Percentiles rank a stretch among this genome's conserved stretches.
phyloP scores from a whole-genome alignment of 2,329 filamentous ascomycete species.

The Nemania bipapillata region DNA sequence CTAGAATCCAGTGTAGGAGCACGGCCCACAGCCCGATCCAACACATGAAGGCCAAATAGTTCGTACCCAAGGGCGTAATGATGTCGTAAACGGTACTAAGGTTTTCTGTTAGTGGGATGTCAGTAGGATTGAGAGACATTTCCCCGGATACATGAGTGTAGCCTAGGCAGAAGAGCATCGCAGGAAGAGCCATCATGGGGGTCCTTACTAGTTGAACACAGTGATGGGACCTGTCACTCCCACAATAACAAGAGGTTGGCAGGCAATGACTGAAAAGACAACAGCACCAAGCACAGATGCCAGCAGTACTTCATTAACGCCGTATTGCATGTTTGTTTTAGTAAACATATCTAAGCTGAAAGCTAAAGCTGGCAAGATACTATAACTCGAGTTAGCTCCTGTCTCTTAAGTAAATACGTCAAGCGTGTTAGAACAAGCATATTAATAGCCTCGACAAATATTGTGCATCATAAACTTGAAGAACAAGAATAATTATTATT shows the following conservation, averaged over 20 bases:
- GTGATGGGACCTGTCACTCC: conserved; percentile 92
- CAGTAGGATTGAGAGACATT: neutral
- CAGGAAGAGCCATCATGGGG: neutral
- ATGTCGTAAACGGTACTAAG: conserved; percentile 85
- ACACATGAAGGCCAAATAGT: conserved; percentile 90
- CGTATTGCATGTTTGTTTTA: conserved; percentile 84
- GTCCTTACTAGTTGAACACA: conserved; percentile 81
- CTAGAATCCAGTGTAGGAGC: conserved; percentile 84
- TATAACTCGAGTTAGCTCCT: conserved; percentile 52
- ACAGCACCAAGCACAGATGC: conserved; percentile 84
- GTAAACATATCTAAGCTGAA: conserved; percentile 95
- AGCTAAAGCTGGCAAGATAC: conserved; percentile 85
- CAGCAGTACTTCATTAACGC: conserved; percentile 90
- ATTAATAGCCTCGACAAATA: neutral
- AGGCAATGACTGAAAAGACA: conserved; percentile 81
- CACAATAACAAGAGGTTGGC: conserved; percentile 88
- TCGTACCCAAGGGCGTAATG: conserved; percentile 77
- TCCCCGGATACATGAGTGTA: neutral
- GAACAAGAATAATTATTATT: neutral
- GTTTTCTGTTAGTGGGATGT: conserved; percentile 10
- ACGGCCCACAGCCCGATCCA: conserved; percentile 92
- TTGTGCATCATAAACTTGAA: neutral
- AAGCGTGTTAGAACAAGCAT: neutral
- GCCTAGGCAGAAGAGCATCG: neutral
- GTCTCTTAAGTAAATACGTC: neutral